Evolutionary conservation across 1,284 basidiomycete species (phyloP), one percentile per base, ranked within the genome.

Genomic region (Naganishia cerealis): DNA sequence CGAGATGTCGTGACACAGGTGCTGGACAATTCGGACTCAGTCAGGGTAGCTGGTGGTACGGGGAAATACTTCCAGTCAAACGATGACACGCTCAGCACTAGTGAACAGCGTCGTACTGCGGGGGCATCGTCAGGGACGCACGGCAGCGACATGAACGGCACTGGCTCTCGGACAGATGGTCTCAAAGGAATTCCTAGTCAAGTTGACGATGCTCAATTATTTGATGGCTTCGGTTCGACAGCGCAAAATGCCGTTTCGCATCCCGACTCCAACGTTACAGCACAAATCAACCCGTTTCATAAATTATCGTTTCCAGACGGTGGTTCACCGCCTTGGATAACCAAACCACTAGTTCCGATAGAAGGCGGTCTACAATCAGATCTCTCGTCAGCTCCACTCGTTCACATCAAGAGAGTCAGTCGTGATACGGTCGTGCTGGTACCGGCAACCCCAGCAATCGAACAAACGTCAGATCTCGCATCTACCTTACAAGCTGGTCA

Each of bases 391-490:
- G 57, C 43, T 16, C 66, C 75, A 29, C 71, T 74, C 3, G 68
- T 78, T 5, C 78, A 77, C 59, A 74, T 79, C 66, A 76, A 75
- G 36, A 75, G 75, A 67, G 78, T 79, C 9, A 76, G 73, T 7
- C 67, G 70, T n/a, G 71, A 74, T 43, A 67, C 67, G 5, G 77
- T 79, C 1, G 70, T 73, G 36, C 55, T 79, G 40, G 71, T 71
- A 0, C 67, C 74, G 24, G 59, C 61, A 12, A 56, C 61, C 13
- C 59, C 59, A 15, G 42, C 36, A n/a, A 26, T 57, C 29, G 61
- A 68, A 13, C 21, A 26, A 13, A 33, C 13, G 5, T 5, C 69
- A 69, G 12, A 58, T 66, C 16, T 15, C 24, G 4, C 66, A 68
- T 26, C 21, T 39, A 13, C n/a, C 36, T 5, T 52, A 43, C 12